Evolutionary conservation across 169 alveolate species (phyloP), one percentile per base, ranked within the genome.

Genomic region (Theileria sp.): DNA sequence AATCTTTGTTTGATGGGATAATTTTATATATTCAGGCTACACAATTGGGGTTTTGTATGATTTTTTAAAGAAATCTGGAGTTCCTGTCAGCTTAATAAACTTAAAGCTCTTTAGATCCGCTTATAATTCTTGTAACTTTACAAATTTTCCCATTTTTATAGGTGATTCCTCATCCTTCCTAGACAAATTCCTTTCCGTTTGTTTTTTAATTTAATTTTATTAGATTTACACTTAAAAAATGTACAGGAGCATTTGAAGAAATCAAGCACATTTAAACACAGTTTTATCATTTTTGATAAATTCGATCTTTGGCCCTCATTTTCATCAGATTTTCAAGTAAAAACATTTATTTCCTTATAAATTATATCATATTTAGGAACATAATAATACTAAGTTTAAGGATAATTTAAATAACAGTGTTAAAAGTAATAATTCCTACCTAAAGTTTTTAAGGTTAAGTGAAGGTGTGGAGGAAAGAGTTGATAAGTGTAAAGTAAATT

Each of bases 271-370:
- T 28, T 23, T 17, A 25, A 74, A 30, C 54, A 44, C 26, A 74
- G 80, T 28, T 54, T 74, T n/a, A 15, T 74, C 49, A 34, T 74
- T 36, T 36, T 74, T 36, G 75, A 74, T 23, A 58, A 30, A 58
- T 74, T 74, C 25, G 80, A 74, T 19, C 64, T 74, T 6, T 74
- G 80, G 80, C 58, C 80, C 7, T 58, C 72, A 19, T 26, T 21
- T 13, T 17, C 60, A 21, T 19, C 25, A n/a, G 62, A 36, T 9
- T 23, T 64, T 25, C 54, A 74, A 68, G 80, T 74, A 28, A 36
- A 19, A 3, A 44, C 12, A 44, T 13, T 44, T 2, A 13, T 44
- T 44, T 44, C 54, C 5, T 25, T 68, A 28, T 13, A 68, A 28
- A 68, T 32, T 32, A 32, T 36, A 10, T 68, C 65, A 68, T 68